Conservation (phyloP, 371 early-diverging fungal species). For the Mortierella sp. region DNA sequence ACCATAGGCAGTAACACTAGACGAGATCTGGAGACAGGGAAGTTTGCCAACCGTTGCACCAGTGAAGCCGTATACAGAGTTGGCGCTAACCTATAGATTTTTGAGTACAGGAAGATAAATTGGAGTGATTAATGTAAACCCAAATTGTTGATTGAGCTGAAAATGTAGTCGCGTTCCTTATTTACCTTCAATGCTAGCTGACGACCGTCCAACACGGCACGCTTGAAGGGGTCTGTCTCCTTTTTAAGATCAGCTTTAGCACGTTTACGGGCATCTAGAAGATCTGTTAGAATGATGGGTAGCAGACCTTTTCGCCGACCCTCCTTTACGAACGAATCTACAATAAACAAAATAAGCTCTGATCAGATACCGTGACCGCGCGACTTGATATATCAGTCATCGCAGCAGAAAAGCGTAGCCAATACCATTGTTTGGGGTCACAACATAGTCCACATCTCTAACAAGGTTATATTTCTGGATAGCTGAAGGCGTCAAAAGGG, state of each 20-base stretch:
- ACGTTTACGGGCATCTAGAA: constrained; percentile 96
- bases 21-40: constrained; percentile 98
- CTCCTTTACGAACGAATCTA: constrained; percentile 89
- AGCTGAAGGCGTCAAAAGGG: constrained; percentile 76
- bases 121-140: not conserved
- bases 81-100: constrained; percentile 89
- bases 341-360: not conserved
- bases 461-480: constrained; percentile 76
- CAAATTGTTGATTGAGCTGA: not conserved
- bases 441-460: constrained; percentile 85
- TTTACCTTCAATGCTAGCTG: constrained; percentile 97
- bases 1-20: constrained; percentile 99
- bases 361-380: not conserved
- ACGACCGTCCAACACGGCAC: constrained; percentile 96
- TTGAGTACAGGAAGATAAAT: too few relatives aligned
- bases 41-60: constrained; percentile 98
- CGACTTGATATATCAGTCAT: not conserved
- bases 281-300: constrained; percentile 94
- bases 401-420: not conserved
- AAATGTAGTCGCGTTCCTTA: not conserved
- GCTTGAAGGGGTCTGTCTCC: constrained; percentile 94
- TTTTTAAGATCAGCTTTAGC: constrained; percentile 96
- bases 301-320: constrained; percentile 89
- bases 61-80: constrained; percentile 99
- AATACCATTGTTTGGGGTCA: constrained; percentile 88